Evolutionary conservation across 164 flowering plant species (phyloP), one percentile per base, ranked within the genome.

Genomic region (Liquidambar formosana): DNA sequence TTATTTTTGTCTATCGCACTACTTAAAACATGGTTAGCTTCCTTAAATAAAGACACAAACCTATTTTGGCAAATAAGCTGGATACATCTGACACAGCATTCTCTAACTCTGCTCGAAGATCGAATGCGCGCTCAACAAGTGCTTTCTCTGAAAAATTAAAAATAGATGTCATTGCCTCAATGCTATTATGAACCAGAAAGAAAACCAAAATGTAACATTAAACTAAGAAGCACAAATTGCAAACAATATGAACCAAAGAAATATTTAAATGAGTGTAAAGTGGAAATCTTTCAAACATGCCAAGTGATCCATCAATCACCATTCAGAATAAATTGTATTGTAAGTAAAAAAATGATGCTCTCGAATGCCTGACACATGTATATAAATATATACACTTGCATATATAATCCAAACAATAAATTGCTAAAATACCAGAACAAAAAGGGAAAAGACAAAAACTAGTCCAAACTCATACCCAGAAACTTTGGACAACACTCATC

Each of bases 51-150:
- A 61, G 62, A 22, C 16, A 80, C 90, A 22, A 28, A 93, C 99
- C 98, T 76, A 96, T 96, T 84, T 92, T 96, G 47, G 86, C 73
- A 77, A 88, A 92, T 71, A 96, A 79, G 68, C 82, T 79, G 18
- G 97, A 89, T 22, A 96, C 90, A 76, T 96, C 99, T 47, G 93
- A 88, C 72, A 97, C 89, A 65, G 97, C 96, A 79, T 79, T 89
- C 79, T 92, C 98, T 72, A 96, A 80, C 82, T 96, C 97, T 64
- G 85, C 69, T 59, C 91, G 90, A 70, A 96, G 95, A 68, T 89
- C 97, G 76, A 90, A 69, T 76, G 98, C 93, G 63, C 80, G 89
- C 65, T 96, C 97, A 44, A 90, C 76, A 21, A 96, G 98, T 46
- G 91, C 81, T 80, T 89, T 90, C 78, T 96, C 98, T 93, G 88